Evolutionary conservation across 2,329 filamentous ascomycete genomes (phyloP).

Genomic region (Trichoderma koningii): DNA sequence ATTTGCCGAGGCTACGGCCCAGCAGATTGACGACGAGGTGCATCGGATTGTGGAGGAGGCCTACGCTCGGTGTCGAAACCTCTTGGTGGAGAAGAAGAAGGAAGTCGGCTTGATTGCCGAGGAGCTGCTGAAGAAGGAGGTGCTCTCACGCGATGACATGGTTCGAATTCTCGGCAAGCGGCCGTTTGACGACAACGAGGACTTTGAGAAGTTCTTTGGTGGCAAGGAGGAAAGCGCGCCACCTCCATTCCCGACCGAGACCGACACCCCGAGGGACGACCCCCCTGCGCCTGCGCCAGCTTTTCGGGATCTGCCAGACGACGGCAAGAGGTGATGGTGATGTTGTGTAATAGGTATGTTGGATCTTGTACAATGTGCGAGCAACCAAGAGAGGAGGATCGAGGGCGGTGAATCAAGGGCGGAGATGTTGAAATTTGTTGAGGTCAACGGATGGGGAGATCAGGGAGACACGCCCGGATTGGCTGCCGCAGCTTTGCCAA

Average conservation of each 20-base stretch:
- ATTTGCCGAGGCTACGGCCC: slow-evolving; percentile 91
- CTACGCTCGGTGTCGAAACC: slow-evolving; percentile 83
- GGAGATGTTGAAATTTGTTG: background rate
- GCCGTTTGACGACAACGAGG: slow-evolving; percentile 78
- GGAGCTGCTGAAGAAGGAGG: slow-evolving; percentile 89
- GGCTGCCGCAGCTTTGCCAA: slow-evolving; percentile 13
- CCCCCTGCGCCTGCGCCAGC: slow-evolving; percentile 45
- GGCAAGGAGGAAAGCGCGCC: slow-evolving; percentile 59
- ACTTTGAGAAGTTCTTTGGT: slow-evolving; percentile 94
- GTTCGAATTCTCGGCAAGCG: slow-evolving; percentile 81
- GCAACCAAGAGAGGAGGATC: background rate
- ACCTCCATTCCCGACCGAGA: slow-evolving; percentile 54
- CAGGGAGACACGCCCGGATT: slow-evolving; percentile 20
- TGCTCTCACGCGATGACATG: slow-evolving; percentile 89
- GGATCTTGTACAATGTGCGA: background rate
- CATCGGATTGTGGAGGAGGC: slow-evolving; percentile 88
- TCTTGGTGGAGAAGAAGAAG: slow-evolving; percentile 81
- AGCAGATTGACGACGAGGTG: slow-evolving; percentile 89
- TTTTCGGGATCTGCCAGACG: slow-evolving; percentile 38
- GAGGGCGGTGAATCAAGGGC: background rate
- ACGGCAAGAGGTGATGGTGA: slow-evolving; percentile 26
- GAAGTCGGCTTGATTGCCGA: slow-evolving; percentile 90
- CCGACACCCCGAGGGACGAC: slow-evolving; percentile 43
- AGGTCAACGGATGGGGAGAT: background rate
- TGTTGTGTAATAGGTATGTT: background rate